Evolutionary conservation across 495 filamentous ascomycete genomes (phyloP).

Genomic region (Mycothermus thermophilus): DNA sequence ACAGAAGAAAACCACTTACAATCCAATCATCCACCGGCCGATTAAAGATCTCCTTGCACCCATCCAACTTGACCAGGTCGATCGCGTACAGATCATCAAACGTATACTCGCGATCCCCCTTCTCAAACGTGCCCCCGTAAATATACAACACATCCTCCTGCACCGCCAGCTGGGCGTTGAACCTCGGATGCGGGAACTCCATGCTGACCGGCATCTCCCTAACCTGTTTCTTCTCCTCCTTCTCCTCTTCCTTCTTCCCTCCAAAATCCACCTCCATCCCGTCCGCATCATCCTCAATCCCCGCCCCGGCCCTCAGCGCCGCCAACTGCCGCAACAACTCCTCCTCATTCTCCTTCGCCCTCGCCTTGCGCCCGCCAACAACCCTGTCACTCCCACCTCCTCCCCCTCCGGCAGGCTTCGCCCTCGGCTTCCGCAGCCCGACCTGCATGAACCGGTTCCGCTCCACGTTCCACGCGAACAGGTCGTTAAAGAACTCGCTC

Average conservation of each 20-base stretch:
- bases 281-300: conserved; percentile 4
- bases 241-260: conserved; percentile 26
- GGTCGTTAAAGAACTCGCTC: conserved; percentile 82
- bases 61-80: conserved; percentile 82
- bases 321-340: conserved; percentile 76
- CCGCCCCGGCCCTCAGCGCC: conserved; percentile 38
- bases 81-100: conserved; percentile 90
- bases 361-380: conserved; percentile 45
- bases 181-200: conserved; percentile 74
- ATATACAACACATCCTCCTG: conserved; percentile 87
- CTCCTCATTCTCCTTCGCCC: conserved; percentile 75
- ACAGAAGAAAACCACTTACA: conserved; percentile 27
- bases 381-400: conserved; percentile 41
- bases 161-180: conserved; percentile 80
- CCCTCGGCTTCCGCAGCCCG: conserved; percentile 53
- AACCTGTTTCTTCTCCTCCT: conserved; percentile 32
- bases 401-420: conserved; percentile 11
- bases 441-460: conserved; percentile 86
- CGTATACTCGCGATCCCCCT: conserved; percentile 83
- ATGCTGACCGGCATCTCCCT: conserved; percentile 45
- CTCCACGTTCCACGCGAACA: conserved; percentile 88
- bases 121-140: conserved; percentile 89
- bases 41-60: conserved; percentile 76
- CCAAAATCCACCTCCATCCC: conserved; percentile 36
- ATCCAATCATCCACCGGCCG: conserved; percentile 76